phyloP scores from a whole-genome alignment of 2,329 filamentous ascomycete species.

The Huntiella moniliformis region DNA sequence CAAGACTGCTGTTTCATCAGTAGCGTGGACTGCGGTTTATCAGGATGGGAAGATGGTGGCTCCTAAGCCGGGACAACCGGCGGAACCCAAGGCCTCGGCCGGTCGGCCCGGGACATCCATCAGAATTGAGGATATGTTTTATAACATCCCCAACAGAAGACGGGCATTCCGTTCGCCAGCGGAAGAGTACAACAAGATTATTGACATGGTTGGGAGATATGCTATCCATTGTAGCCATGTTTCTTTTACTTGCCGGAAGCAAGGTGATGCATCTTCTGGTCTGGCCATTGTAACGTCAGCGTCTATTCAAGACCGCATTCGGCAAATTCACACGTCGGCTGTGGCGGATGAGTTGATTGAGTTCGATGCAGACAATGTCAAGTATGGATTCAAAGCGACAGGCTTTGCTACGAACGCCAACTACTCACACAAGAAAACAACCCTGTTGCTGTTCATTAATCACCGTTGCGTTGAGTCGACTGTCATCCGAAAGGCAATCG shows the following conservation, averaged over 20 bases:
- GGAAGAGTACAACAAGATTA: constrained; percentile 95
- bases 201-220: constrained; percentile 85
- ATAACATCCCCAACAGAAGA: constrained; percentile 78
- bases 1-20: constrained; percentile 69
- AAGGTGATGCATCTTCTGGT: constrained; percentile 68
- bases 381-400: constrained; percentile 67
- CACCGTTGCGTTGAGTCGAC: constrained; percentile 83
- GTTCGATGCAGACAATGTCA: constrained; percentile 50
- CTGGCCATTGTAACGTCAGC: constrained; percentile 62
- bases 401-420: constrained; percentile 86
- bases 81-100: constrained; percentile 73
- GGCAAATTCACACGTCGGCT: constrained; percentile 67
- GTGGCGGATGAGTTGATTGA: constrained; percentile 79
- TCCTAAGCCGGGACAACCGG: constrained; percentile 68
- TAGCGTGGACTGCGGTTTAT: constrained; percentile 83
- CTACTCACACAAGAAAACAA: constrained; percentile 79
- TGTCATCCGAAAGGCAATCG: constrained; percentile 70
- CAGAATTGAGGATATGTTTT: constrained; percentile 91
- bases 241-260: constrained; percentile 90
- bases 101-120: constrained; percentile 86
- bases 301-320: constrained; percentile 61
- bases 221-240: constrained; percentile 83
- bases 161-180: constrained; percentile 78
- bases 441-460: constrained; percentile 84
- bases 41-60: constrained; percentile 64